Percentiles rank a stretch among this genome's conserved stretches.
These are phyloP conservation scores for Populus trichocarpa DNA, from an alignment of 441 rosid species.

Conservation along the genomic window DNA sequence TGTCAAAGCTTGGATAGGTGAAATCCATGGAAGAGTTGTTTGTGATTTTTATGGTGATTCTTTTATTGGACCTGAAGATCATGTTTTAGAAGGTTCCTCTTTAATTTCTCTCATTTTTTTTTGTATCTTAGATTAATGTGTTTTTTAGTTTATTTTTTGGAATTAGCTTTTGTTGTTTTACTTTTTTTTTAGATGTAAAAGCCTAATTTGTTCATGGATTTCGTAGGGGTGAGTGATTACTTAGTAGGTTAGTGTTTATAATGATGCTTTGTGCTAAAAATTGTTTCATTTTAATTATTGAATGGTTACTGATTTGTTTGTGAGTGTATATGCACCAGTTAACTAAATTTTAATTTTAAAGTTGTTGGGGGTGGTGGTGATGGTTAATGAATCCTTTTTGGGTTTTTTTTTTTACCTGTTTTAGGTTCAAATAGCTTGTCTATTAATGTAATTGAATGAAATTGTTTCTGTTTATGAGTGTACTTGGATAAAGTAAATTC, in stretches of 20 bases:
- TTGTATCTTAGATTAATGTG: background rate
- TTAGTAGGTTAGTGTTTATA: background rate
- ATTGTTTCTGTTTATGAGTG: background rate
- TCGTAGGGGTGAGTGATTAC: background rate
- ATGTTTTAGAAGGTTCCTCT: conserved; percentile 64
- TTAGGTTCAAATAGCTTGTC: background rate
- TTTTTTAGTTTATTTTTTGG: background rate
- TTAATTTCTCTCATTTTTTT: background rate
- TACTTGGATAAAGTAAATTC: background rate
- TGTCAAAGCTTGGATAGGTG: conserved; percentile 83
- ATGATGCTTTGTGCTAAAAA: background rate
- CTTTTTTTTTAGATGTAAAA: background rate
- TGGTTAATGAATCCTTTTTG: background rate
- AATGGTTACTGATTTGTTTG: background rate
- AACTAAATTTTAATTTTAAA: background rate
- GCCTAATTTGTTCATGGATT: background rate
- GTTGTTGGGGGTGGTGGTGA: background rate
- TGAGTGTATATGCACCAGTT: background rate
- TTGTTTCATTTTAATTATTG: background rate
- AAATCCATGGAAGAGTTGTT: conserved; percentile 85
- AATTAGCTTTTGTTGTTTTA: background rate
- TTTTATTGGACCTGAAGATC: conserved; percentile 91
- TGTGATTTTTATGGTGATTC: conserved; percentile 90
- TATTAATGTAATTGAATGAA: background rate
- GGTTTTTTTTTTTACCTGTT: background rate